Conservation (phyloP, 2,329 filamentous ascomycete species). For the Fusarium avenaceum region DNA sequence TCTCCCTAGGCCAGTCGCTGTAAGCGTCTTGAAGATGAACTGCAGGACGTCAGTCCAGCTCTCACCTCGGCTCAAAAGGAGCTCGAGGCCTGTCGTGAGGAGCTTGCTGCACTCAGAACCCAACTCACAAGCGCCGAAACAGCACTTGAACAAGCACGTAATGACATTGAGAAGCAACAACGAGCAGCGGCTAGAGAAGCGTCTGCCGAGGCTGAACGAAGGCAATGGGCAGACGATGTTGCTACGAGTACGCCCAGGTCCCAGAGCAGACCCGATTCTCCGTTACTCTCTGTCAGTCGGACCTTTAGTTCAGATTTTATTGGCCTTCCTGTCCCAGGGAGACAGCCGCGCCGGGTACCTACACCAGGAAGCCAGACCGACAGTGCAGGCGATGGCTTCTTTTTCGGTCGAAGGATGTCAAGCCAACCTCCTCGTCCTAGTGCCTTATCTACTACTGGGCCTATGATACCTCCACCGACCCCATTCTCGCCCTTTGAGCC, state of each 20-base stretch:
- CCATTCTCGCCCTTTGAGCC: slow-evolving; percentile 65
- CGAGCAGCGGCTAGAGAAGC: slow-evolving; percentile 48
- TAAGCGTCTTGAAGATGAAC: slow-evolving; percentile 82
- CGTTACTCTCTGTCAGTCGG: slow-evolving; percentile 63
- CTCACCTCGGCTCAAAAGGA: slow-evolving; percentile 76
- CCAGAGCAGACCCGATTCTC: slow-evolving; percentile 68
- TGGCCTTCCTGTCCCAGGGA: slow-evolving; percentile 58
- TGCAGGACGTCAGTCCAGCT: slow-evolving; percentile 77
- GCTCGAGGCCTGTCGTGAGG: slow-evolving; percentile 69
- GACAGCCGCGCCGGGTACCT: slow-evolving; percentile 50
- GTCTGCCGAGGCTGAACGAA: slow-evolving; percentile 58
- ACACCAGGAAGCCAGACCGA: slow-evolving; percentile 66
- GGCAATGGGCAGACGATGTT: slow-evolving; percentile 67
- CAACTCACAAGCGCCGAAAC: slow-evolving; percentile 76
- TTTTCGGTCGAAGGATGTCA: slow-evolving; percentile 63
- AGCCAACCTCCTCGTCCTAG: slow-evolving; percentile 62
- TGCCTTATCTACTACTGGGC: slow-evolving; percentile 55
- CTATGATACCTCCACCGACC: slow-evolving; percentile 52
- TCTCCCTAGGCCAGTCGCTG: slow-evolving; percentile 69
- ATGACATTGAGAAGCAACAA: slow-evolving; percentile 66
- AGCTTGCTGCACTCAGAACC: slow-evolving; percentile 72
- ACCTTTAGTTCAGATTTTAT: slow-evolving; percentile 69
- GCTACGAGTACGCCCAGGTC: slow-evolving; percentile 58
- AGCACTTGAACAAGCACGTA: slow-evolving; percentile 68
- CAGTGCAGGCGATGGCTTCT: slow-evolving; percentile 56